Evolutionary conservation across 345 rosid genomes (phyloP), one percentile per base, ranked within the genome.

Genomic region (Durio zibethinus): DNA sequence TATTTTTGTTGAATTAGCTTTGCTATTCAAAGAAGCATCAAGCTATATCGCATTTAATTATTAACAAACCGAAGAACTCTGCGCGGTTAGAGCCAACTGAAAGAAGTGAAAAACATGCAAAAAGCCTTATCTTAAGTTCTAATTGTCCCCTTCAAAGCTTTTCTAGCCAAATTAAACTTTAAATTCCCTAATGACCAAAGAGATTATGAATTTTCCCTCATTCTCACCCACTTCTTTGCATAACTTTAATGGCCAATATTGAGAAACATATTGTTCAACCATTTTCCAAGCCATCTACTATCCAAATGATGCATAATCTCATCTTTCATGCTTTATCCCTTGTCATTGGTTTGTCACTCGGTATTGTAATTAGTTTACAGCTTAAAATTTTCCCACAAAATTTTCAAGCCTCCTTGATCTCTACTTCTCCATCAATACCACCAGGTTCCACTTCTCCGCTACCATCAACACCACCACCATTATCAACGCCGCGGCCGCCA

Each of bases 281-380:
- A 38, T 77, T 72, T 67, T 69, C 77, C 65, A 76, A 77, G 20
- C 68, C 59, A 21, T 48, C 56, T 8, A 78, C 72, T 20, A 79
- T n/a, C n/a, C n/a, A n/a, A n/a, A n/a, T n/a, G n/a, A n/a, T 54
- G 47, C 35, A 72, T 14, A 75, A 6, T n/a, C 75, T 76, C 56
- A 35, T 82, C 43, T 7, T 76, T 50, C 53, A 74, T 63, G 36
- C 78, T 14, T 60, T 88, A 57, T 67, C 79, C 61, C 86, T 88
- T 38, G 18, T 86, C 45, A 68, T 63, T 31, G 90, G 91, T 65
- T 63, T 89, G 4, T 86, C 89, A 23, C 0, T 87, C 7, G 91
- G 88, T 42, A 73, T 80, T 80, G 1, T 89, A 16, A 64, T 82
- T 36, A 81, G 75, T 78, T 82, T 82, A 21, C 84, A 81, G 59